A percentile compares a stretch with the other conserved stretches of the same genome.
Conservation (phyloP, 805 yeast species). For the Barnettozyma sucrosica region DNA sequence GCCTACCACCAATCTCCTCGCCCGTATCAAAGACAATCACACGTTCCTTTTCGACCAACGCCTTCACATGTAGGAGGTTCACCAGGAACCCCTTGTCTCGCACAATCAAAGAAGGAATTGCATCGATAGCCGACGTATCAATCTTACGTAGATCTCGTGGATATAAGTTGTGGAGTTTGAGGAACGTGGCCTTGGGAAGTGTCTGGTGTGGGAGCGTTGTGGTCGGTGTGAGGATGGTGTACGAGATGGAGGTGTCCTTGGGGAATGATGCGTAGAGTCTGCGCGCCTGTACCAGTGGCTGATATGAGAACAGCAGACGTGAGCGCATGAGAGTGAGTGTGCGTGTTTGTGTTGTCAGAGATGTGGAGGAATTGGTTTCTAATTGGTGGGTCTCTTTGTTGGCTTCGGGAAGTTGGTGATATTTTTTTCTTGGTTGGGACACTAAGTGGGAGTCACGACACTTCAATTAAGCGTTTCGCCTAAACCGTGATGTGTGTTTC, state of each 20-base stretch:
- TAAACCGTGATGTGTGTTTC: too few relatives aligned
- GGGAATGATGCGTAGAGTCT: constrained; percentile 2
- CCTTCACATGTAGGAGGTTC: constrained; percentile 82
- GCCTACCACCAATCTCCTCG: constrained; percentile 51
- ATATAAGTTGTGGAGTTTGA: constrained; percentile 66
- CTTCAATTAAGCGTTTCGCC: too few relatives aligned
- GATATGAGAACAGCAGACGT: background rate
- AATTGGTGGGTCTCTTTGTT: too few relatives aligned
- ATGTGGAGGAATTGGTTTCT: background rate
- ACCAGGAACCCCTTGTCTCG: constrained; percentile 72
- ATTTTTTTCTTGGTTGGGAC: too few relatives aligned
- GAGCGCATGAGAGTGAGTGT: background rate
- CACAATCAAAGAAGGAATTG: constrained; percentile 84
- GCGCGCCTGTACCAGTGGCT: background rate
- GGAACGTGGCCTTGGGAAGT: constrained; percentile 70
- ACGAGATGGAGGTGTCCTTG: constrained; percentile 3
- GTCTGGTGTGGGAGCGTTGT: constrained; percentile 32
- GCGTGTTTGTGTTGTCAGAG: background rate
- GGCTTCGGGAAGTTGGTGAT: too few relatives aligned
- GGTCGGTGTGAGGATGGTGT: background rate
- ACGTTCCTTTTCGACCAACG: constrained; percentile 72
- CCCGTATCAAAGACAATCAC: constrained; percentile 77
- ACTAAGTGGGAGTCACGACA: too few relatives aligned
- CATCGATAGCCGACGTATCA: constrained; percentile 66
- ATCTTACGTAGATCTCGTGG: constrained; percentile 87